Evolutionary conservation across 257 asterid species (phyloP), one percentile per base, ranked within the genome.

Genomic region (Nicotiana sylvestris): DNA sequence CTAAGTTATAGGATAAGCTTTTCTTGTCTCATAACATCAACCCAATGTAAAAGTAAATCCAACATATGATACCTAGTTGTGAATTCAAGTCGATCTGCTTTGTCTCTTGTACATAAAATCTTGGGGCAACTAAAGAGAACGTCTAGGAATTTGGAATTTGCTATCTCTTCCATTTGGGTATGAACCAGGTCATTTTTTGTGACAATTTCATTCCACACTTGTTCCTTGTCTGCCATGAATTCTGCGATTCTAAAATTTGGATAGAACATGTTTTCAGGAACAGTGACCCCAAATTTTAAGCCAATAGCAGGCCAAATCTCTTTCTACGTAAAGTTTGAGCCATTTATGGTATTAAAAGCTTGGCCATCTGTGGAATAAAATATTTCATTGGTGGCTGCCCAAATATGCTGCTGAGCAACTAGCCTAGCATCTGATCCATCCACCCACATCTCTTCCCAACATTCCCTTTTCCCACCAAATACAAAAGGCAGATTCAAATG

Each of bases 21-120:
- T 84, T 92, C 96, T 17, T 89, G 64, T 87, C 89, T 88, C 97
- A 93, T 93, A 6, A 81, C 87, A 81, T 90, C 97, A 64, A 95
- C 92, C 97, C 97, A 95, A 77, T 92, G 85, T 49, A 82, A 60
- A 5, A 95, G 90, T 9, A 97, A 92, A 82, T 95, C 97, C 92
- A 93, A 83, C 30, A 89, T 89, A 58, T 85, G 87, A 62, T 87
- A 90, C 88, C 83, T 91, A n/a, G 83, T 86, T 2, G 85, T 86
- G 84, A 95, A 95, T 12, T 97, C 98, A 57, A 92, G 84, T 58
- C 55, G 58, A 86, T 93, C 92, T 29, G 77, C 90, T 85, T 95
- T 95, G 10, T 72, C 81, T 43, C 97, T 84, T 49, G 80, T 90
- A 10, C 90, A 89, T 89, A 95, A 55, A 91, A 93, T 88, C 88